Evolutionary conservation across 129 eudicot genomes (phyloP), one percentile per base, ranked within the genome.

Genomic region (Glebionis coronaria): DNA sequence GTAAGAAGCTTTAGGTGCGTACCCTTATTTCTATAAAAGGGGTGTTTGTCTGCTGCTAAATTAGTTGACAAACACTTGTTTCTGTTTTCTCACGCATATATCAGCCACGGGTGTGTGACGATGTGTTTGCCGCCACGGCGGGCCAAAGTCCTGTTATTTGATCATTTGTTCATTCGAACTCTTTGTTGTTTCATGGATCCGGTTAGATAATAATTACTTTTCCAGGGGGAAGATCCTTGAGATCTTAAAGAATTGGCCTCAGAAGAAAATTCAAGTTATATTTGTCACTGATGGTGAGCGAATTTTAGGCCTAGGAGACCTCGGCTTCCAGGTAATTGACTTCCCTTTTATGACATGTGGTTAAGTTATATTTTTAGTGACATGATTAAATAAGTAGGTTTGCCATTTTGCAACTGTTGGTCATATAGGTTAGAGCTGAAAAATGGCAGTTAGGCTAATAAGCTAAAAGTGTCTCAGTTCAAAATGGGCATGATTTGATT

Each of bases 201-300:
- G 29, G 44, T 44, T 53, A 51, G 40, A 38, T 68, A 75, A 40
- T 58, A 19, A 29, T 20, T 38, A 56, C 76, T 68, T 67, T 60
- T 77, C 58, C 19, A 93, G 99, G 75, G 99, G 99, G 53, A 86
- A 76, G 62, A 81, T 93, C 65, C 95, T 85, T 19, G 98, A 92
- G 82, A 95, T 88, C 60, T 81, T 92, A 77, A 92, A 78, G 82
- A 92, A 92, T 73, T 92, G 98, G 98, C 98, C 98, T 42, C 83
- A 92, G 87, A 88, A 87, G 74, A 84, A 86, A 53, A 88, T 92
- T 72, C 96, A 92, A 74, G 98, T 92, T 63, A 93, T 93, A 73
- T 97, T 93, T 65, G 99, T 89, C 23, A 93, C 99, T 5, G 99
- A 93, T 25, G 99, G 99, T 56, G 99, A 93, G 78, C 74, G 99